Conservation (phyloP, 441 rosid species). For the Mallotus repandus region DNA sequence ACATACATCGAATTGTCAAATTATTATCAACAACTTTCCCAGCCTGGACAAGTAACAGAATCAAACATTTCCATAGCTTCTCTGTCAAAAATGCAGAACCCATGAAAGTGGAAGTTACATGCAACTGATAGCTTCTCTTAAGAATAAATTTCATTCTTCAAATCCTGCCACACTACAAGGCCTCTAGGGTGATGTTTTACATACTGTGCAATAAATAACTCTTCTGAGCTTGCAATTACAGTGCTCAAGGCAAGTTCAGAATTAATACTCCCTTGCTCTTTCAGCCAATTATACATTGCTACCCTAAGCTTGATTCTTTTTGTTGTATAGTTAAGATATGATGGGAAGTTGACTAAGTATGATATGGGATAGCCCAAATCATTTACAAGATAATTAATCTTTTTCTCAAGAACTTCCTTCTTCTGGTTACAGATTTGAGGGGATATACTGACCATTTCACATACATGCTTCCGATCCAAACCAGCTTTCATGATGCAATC, state of each 20-base stretch:
- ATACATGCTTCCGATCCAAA: constrained; percentile 48
- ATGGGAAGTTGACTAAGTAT: constrained; percentile 47
- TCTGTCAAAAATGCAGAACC: not conserved
- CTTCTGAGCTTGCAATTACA: constrained; percentile 46
- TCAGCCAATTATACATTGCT: constrained; percentile 70
- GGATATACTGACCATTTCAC: constrained; percentile 45
- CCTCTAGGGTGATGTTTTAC: constrained; percentile 64
- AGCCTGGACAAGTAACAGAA: not conserved
- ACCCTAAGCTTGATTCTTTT: constrained; percentile 54
- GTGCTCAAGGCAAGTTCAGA: constrained; percentile 45
- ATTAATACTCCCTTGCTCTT: constrained; percentile 34
- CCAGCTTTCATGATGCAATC: constrained; percentile 57
- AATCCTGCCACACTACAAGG: constrained; percentile 47
- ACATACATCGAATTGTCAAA: not conserved
- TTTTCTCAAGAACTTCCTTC: constrained; percentile 46
- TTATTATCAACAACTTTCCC: no score
- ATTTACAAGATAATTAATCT: constrained; percentile 52
- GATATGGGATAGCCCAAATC: constrained; percentile 55
- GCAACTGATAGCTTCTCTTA: constrained; percentile 20
- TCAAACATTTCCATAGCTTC: not conserved
- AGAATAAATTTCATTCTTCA: constrained; percentile 35
- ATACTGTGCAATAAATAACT: constrained; percentile 33
- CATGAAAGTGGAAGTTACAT: not conserved
- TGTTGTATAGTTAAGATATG: constrained; percentile 46
- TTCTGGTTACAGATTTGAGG: constrained; percentile 59